phyloP scores from a whole-genome alignment of 345 rosid genomes.

The Clarkia xantiana region DNA sequence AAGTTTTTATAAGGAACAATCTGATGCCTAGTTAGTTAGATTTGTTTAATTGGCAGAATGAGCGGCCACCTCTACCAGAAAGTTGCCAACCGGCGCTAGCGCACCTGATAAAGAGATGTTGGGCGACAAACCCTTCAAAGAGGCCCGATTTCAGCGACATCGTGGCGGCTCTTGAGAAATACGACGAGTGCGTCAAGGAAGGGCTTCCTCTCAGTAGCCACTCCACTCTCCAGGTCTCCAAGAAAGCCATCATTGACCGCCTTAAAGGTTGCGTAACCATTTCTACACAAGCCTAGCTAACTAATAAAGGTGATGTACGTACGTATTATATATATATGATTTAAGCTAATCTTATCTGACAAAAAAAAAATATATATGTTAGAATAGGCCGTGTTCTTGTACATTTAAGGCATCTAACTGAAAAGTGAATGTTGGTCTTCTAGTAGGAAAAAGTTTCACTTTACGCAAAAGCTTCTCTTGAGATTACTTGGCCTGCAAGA shows the following conservation, averaged over 20 bases:
- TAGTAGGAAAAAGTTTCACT: too few relatives aligned
- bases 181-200: constrained; percentile 78
- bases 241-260: constrained; percentile 53
- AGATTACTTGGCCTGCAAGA: too few relatives aligned
- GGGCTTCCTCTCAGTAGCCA: constrained; percentile 79
- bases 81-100: constrained; percentile 87
- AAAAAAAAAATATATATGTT: too few relatives aligned
- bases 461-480: too few relatives aligned
- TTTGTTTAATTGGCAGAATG: constrained; percentile 36
- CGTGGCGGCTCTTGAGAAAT: constrained; percentile 66
- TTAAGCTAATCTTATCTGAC: too few relatives aligned
- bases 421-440: too few relatives aligned
- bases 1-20: background rate
- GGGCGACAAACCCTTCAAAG: constrained; percentile 81
- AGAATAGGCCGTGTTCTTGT: too few relatives aligned
- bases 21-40: background rate
- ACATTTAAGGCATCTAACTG: too few relatives aligned
- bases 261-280: constrained; percentile 62
- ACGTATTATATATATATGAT: too few relatives aligned
- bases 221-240: constrained; percentile 44
- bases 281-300: too few relatives aligned
- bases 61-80: constrained; percentile 80
- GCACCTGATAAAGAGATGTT: constrained; percentile 75
- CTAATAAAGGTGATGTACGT: too few relatives aligned
- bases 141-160: constrained; percentile 82